Percentiles rank a stretch among this genome's conserved stretches.
Evolutionary conservation across 2,329 filamentous ascomycete species (phyloP).

Genomic region (Botrytis fragariae): DNA sequence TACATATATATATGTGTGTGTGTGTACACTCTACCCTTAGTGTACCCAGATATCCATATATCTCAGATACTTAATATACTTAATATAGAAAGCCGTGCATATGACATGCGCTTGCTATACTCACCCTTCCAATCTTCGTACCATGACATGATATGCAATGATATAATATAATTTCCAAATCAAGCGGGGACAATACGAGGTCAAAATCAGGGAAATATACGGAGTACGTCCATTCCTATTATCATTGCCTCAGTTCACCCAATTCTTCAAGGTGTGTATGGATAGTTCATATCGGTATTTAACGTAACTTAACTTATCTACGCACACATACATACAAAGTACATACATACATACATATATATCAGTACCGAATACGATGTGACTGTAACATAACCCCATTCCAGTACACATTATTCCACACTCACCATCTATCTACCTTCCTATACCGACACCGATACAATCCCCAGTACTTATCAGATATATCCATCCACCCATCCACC

Average conservation of each 20-base stretch:
- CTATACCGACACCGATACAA: background rate
- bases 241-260: background rate
- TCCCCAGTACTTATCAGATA: background rate
- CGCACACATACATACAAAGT: background rate
- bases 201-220: background rate
- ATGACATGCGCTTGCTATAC: background rate
- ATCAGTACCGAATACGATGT: background rate
- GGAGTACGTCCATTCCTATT: background rate
- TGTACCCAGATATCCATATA: background rate
- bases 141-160: background rate
- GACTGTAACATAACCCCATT: no score
- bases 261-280: background rate
- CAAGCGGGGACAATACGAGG: constrained; percentile 4
- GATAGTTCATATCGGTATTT: background rate
- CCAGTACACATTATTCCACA: no score
- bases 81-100: constrained; percentile 1
- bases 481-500: background rate
- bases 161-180: background rate
- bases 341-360: background rate
- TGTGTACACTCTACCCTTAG: background rate
- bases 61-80: background rate
- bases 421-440: background rate
- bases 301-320: background rate
- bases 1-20: background rate
- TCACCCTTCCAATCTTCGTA: no score